A percentile compares a stretch with the other conserved stretches of the same genome.
Evolutionary conservation across 768 basidiomycete genomes (phyloP).

Genomic region (Termitomyces sp.): DNA sequence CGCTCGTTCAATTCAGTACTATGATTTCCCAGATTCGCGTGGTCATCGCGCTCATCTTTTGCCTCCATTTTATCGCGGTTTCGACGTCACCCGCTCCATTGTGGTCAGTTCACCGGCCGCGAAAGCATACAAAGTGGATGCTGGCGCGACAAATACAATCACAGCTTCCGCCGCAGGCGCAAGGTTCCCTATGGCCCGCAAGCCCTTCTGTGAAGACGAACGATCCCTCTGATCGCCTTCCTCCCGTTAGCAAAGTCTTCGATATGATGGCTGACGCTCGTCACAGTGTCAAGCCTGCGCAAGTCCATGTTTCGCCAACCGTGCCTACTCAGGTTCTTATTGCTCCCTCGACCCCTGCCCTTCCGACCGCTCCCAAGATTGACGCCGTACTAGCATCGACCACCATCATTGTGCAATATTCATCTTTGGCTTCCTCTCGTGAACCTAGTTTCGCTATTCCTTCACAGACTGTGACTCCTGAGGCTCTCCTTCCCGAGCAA

Average conservation of each 20-base stretch:
- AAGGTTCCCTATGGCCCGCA: background rate
- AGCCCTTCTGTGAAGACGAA: background rate
- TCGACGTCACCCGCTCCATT: background rate
- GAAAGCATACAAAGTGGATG: background rate
- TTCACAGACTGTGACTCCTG: background rate
- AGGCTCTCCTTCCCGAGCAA: background rate
- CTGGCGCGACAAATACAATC: conserved; percentile 1
- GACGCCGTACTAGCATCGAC: conserved; percentile 1
- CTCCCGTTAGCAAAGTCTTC: conserved; percentile 14
- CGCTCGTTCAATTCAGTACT: background rate
- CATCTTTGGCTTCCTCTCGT: background rate
- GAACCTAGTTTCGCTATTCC: background rate
- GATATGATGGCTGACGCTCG: conserved; percentile 7
- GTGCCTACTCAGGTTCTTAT: background rate
- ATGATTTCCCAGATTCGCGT: background rate
- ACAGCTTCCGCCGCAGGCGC: background rate
- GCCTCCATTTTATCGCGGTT: background rate
- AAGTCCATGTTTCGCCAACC: background rate
- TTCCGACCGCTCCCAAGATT: background rate
- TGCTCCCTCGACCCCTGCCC: background rate
- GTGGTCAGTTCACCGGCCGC: background rate
- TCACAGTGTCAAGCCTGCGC: background rate
- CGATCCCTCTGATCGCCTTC: conserved; percentile 2
- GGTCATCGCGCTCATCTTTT: background rate
- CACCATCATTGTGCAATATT: background rate